Percentiles rank a stretch among this genome's conserved stretches.
These are phyloP conservation scores for Lasiosphaeria miniovina DNA, from an alignment of 495 filamentous ascomycete species.

Conservation along the genomic window DNA sequence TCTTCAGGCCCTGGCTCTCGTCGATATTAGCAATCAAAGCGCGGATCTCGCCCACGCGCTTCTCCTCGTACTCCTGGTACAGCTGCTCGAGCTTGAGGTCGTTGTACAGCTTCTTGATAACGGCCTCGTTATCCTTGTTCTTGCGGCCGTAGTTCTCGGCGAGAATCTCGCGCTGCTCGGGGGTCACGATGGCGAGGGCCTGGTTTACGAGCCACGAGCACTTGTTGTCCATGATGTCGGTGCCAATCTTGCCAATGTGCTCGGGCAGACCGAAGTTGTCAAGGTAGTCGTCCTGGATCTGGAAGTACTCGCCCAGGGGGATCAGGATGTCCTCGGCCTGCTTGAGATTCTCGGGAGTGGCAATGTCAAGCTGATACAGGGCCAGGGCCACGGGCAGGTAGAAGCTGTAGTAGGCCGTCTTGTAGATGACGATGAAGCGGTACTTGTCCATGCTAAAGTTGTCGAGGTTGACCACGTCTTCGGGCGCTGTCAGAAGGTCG, in stretches of 20 bases:
- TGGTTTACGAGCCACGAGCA: slow-evolving; percentile 97
- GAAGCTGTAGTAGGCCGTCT: slow-evolving; percentile 98
- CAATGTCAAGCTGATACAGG: slow-evolving; percentile 74
- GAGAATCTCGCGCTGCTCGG: slow-evolving; percentile 77
- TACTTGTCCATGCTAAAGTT: slow-evolving; percentile 96
- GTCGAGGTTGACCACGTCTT: slow-evolving; percentile 83
- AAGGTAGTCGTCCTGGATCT: slow-evolving; percentile 97
- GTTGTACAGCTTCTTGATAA: slow-evolving; percentile 81
- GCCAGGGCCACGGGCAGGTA: slow-evolving; percentile 96
- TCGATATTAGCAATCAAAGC: slow-evolving; percentile 74
- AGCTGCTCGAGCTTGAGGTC: slow-evolving; percentile 77
- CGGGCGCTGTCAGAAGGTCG: slow-evolving; percentile 92
- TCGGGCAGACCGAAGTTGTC: slow-evolving; percentile 93
- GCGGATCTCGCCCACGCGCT: slow-evolving; percentile 68
- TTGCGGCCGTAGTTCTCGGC: slow-evolving; percentile 89
- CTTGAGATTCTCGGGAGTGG: slow-evolving; percentile 79
- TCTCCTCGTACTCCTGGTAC: slow-evolving; percentile 88
- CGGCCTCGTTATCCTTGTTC: slow-evolving; percentile 71
- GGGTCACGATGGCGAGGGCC: slow-evolving; percentile 70
- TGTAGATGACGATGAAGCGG: slow-evolving; percentile 97
- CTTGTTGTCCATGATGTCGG: slow-evolving; percentile 98
- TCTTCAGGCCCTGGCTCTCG: slow-evolving; percentile 82
- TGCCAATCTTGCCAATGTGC: slow-evolving; percentile 94
- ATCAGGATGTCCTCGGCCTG: slow-evolving; percentile 88
- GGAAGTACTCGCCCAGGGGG: slow-evolving; percentile 98